Evolutionary conservation across 805 yeast genomes (phyloP), one percentile per base, ranked within the genome.

Genomic region (Allodekkera sacchari): DNA sequence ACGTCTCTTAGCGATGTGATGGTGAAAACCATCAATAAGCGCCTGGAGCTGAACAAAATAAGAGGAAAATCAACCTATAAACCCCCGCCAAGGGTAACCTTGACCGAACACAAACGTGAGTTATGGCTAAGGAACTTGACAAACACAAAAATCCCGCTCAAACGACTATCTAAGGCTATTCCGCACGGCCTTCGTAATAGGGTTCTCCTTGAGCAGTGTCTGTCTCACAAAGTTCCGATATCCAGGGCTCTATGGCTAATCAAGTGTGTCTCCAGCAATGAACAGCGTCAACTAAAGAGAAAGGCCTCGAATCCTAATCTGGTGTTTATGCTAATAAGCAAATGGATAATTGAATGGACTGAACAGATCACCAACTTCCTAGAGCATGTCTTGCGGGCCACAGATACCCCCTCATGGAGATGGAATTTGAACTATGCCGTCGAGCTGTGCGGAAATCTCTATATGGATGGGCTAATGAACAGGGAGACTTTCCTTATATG

Each of bases 171-270:
- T 3, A 66, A 83, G 33, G 83, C 87, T 13, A 71, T 89, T 6
- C 97, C 98, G 0, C 96, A 89, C 52, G 96, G 96, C 0, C 71
- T 88, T 15, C 64, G 88, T 41, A 82, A 83, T 50, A 73, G 74
- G 42, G 66, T 69, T 1, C 61, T 89, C 13, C 51, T 89, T 4
- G 96, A 87, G 40, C 83, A 78, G 38, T 69, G 94, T 41, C 68
- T 80, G 37, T 47, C 59, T 16, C 77, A 78, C 47, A 59, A 61
- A 21, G 77, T 89, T 1, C 96, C 97, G 0, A 59, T 81, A 2
- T 51, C 70, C n/a, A 63, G 96, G 37, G 95, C 96, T 0, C 55
- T 89, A 2, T 89, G 98, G 98, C 69, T 92, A 37, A 81, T 89
- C 4, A 74, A 83, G 41, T 84, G 96, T 53, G 84, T 88, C 3